Conservation (phyloP, 768 basidiomycete genomes). For the Zangia roseola region DNA sequence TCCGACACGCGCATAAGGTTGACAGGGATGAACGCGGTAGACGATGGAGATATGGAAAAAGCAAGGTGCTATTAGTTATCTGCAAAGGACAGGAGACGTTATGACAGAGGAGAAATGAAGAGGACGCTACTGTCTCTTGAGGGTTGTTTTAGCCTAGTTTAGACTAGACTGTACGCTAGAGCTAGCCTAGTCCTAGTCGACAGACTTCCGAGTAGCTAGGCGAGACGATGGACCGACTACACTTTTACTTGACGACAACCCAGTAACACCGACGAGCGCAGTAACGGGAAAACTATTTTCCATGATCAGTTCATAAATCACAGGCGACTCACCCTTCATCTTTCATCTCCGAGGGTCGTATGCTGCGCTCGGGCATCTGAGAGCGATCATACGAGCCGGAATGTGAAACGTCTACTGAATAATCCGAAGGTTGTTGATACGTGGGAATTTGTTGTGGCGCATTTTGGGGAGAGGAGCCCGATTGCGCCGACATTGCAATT, state of each 20-base stretch:
- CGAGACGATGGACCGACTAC: slow-evolving; percentile 44
- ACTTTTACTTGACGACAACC: slow-evolving; percentile 30
- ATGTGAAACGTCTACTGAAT: slow-evolving; percentile 36
- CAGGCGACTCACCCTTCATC: slow-evolving; percentile 89
- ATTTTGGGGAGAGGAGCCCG: slow-evolving; percentile 37
- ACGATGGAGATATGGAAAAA: slow-evolving; percentile 34
- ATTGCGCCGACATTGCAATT: slow-evolving; percentile 5
- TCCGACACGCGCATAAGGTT: slow-evolving; percentile 25
- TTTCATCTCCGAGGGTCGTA: slow-evolving; percentile 90
- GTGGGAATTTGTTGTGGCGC: slow-evolving; percentile 73
- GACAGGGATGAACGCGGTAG: slow-evolving; percentile 27
- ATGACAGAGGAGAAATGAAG: slow-evolving; percentile 55
- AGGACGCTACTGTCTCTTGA: slow-evolving; percentile 73
- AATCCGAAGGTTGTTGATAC: slow-evolving; percentile 68
- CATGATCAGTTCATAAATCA: slow-evolving; percentile 8
- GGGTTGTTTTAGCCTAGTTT: slow-evolving; percentile 70
- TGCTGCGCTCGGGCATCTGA: slow-evolving; percentile 55
- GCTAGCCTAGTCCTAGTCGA: slow-evolving; percentile 72
- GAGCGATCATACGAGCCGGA: slow-evolving; percentile 43
- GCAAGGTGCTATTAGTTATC: slow-evolving; percentile 78
- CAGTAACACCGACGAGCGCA: slow-evolving; percentile 23
- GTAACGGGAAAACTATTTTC: slow-evolving; percentile 7
- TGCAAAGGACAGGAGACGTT: slow-evolving; percentile 61
- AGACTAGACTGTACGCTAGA: slow-evolving; percentile 78
- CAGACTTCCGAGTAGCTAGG: slow-evolving; percentile 49